Evolutionary conservation across 1,139 yeast genomes (phyloP).

Genomic region (Zygotorulaspora mrakii): DNA sequence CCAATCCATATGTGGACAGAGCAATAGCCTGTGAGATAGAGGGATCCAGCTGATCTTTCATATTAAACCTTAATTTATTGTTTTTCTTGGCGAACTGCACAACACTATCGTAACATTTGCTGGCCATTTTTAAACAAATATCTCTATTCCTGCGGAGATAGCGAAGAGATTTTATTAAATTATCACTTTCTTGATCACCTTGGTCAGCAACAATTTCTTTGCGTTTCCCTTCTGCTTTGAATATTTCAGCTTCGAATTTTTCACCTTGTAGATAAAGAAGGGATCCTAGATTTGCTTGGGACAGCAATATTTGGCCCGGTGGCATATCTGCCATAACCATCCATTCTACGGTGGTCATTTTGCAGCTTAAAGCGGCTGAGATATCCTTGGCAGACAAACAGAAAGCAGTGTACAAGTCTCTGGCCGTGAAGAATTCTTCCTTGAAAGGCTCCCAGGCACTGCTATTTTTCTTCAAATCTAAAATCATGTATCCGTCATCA

Average conservation of each 20-base stretch:
- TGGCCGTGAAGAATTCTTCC: constrained; percentile 69
- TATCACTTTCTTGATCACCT: constrained; percentile 29
- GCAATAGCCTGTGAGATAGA: constrained; percentile 65
- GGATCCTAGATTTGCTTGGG: constrained; percentile 71
- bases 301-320: constrained; percentile 58
- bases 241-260: constrained; percentile 51
- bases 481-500: constrained; percentile 34
- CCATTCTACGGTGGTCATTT: constrained; percentile 64
- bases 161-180: constrained; percentile 26
- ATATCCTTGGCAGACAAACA: constrained; percentile 66
- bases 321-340: constrained; percentile 71
- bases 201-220: constrained; percentile 33
- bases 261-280: constrained; percentile 69
- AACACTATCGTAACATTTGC: constrained; percentile 51
- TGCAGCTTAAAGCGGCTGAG: constrained; percentile 57
- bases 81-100: constrained; percentile 54
- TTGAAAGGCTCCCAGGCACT: constrained; percentile 68
- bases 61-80: constrained; percentile 37
- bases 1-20: constrained; percentile 78
- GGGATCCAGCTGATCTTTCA: constrained; percentile 41
- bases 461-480: constrained; percentile 36
- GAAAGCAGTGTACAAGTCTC: constrained; percentile 66
- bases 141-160: constrained; percentile 37
- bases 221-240: constrained; percentile 27
- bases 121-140: constrained; percentile 45